A percentile compares a stretch with the other conserved stretches of the same genome.
These are phyloP conservation scores for Botrytis fragariae DNA, from an alignment of 2,329 filamentous ascomycete species.

Conservation along the genomic window DNA sequence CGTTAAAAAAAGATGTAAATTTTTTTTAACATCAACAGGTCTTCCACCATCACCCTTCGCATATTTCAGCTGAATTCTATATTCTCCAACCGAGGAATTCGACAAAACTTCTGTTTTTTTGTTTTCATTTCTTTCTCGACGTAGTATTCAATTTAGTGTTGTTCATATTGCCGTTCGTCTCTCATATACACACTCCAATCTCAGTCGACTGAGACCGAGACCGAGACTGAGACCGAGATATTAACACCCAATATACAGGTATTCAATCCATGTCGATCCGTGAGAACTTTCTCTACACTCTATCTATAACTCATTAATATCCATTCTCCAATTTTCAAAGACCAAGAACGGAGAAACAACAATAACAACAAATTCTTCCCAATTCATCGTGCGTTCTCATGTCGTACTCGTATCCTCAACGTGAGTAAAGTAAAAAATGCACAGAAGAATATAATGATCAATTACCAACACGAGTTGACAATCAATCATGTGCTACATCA, in stretches of 20 bases:
- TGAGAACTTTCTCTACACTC: background rate
- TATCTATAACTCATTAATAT: background rate
- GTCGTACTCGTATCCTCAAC: background rate
- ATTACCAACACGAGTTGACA: background rate
- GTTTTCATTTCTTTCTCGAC: background rate
- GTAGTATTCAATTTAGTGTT: background rate
- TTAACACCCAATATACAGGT: background rate
- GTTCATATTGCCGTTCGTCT: background rate
- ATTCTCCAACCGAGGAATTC: background rate
- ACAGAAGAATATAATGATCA: background rate
- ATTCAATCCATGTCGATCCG: background rate
- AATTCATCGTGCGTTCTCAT: background rate
- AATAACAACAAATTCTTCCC: accelerated
- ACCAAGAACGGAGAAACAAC: accelerated
- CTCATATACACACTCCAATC: background rate
- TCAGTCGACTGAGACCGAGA: no score
- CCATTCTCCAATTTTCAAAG: background rate
- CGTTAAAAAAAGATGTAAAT: no score
- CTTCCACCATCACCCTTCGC: background rate
- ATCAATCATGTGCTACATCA: background rate
- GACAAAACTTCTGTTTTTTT: background rate
- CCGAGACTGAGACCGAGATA: background rate
- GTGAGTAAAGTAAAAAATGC: background rate
- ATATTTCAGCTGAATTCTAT: background rate
- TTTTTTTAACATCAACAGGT: background rate